Evolutionary conservation across 2,329 filamentous ascomycete genomes (phyloP).

Genomic region (Xylaria sp.): DNA sequence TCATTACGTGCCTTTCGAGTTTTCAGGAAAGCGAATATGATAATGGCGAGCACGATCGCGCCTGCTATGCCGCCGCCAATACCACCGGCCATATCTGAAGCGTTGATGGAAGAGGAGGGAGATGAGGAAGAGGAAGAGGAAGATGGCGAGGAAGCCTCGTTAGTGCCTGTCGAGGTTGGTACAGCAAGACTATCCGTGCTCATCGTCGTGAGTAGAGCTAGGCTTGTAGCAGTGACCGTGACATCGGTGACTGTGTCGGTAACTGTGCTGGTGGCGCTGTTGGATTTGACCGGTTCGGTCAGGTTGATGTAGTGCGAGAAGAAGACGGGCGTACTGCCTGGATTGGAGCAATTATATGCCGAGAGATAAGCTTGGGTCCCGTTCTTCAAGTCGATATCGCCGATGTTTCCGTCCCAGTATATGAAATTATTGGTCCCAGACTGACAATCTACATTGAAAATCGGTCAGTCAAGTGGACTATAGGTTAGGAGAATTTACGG

Average conservation of each 20-base stretch:
- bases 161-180: not conserved
- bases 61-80: not conserved
- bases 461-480: not conserved
- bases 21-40: not conserved
- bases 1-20: not conserved
- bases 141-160: not conserved
- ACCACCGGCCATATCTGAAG: constrained; percentile 30
- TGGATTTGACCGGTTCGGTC: not conserved
- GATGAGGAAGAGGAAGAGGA: not conserved
- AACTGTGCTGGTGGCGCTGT: not conserved
- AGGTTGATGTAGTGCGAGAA: constrained; percentile 40
- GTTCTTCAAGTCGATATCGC: constrained; percentile 34
- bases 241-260: not conserved
- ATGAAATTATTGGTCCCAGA: not conserved
- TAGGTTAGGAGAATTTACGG: not conserved
- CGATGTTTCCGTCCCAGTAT: constrained; percentile 39
- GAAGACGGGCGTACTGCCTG: constrained; percentile 25
- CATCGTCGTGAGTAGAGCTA: not conserved
- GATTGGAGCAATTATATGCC: not conserved
- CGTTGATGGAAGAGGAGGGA: constrained; percentile 15
- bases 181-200: not conserved
- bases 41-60: not conserved
- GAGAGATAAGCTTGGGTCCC: constrained; percentile 33
- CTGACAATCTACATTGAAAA: not conserved
- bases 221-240: not conserved